Conservation (phyloP, 495 filamentous ascomycete genomes). For the Penicillium atrosanguineum region DNA sequence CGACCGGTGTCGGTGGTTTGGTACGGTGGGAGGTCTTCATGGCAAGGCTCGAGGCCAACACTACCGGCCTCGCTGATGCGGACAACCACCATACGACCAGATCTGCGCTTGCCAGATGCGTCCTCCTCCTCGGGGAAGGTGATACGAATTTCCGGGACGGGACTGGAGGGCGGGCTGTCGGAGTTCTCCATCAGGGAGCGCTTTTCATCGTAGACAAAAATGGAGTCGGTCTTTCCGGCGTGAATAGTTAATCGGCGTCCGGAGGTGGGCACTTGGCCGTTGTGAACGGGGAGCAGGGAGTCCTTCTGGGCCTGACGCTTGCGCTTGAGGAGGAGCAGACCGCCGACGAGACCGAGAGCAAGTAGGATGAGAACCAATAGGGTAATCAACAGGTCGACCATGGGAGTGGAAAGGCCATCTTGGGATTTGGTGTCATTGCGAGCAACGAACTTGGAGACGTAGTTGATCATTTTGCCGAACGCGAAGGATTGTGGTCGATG, state of each 20-base stretch:
- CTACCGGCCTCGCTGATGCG: constrained; percentile 80
- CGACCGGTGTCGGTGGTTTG: constrained; percentile 69
- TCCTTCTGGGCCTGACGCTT: constrained; percentile 51
- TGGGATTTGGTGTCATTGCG: constrained; percentile 49
- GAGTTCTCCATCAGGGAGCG: constrained; percentile 70
- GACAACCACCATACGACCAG: constrained; percentile 87
- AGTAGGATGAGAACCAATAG: constrained; percentile 75
- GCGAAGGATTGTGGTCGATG: constrained; percentile 18
- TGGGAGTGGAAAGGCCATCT: constrained; percentile 48
- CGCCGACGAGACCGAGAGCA: constrained; percentile 60
- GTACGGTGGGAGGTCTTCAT: constrained; percentile 86
- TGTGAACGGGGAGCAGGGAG: constrained; percentile 58
- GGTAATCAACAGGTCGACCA: constrained; percentile 73
- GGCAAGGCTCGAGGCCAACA: constrained; percentile 80
- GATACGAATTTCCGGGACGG: constrained; percentile 96
- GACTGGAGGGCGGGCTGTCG: constrained; percentile 70
- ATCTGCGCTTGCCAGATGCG: constrained; percentile 72
- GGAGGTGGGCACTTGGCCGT: constrained; percentile 49
- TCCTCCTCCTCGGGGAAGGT: constrained; percentile 98
- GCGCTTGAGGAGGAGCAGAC: constrained; percentile 69
- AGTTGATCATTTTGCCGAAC: constrained; percentile 41
- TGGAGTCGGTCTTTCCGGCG: constrained; percentile 58
- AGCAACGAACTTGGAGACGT: constrained; percentile 46
- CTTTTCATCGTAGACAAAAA: constrained; percentile 73
- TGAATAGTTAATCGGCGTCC: constrained; percentile 69